Percentiles rank a stretch among this genome's conserved stretches.
phyloP scores from a whole-genome alignment of 139 green algal genomes.

The Coelastrella sp. region DNA sequence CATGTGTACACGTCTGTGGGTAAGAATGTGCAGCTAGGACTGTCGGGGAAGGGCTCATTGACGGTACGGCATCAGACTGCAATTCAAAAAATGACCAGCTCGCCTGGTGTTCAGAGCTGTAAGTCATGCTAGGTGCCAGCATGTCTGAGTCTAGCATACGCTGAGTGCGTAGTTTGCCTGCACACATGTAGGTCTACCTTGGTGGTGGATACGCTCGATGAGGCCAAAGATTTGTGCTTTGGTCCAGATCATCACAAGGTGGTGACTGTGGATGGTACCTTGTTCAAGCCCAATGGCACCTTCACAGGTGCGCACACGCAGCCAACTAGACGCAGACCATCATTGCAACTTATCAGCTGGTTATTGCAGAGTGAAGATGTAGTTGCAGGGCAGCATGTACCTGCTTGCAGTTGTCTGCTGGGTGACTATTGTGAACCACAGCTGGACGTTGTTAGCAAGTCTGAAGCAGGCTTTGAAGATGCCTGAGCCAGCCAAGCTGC shows the following conservation, averaged over 20 bases:
- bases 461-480: too few relatives aligned
- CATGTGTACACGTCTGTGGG: slow-evolving; percentile 81
- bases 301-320: slow-evolving; percentile 90
- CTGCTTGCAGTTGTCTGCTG: too few relatives aligned
- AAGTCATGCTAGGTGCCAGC: too few relatives aligned
- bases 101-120: background rate
- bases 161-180: too few relatives aligned
- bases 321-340: too few relatives aligned
- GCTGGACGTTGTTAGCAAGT: too few relatives aligned
- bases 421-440: too few relatives aligned
- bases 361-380: too few relatives aligned
- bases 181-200: slow-evolving; percentile 82
- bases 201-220: slow-evolving; percentile 88
- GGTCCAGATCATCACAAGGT: slow-evolving; percentile 69
- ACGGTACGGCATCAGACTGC: background rate
- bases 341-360: too few relatives aligned
- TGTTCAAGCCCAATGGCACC: slow-evolving; percentile 81
- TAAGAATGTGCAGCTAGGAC: slow-evolving; percentile 54
- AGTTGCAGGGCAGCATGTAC: too few relatives aligned
- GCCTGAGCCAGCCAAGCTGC: too few relatives aligned
- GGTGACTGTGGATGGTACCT: slow-evolving; percentile 88
- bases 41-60: background rate
- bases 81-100: background rate
- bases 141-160: too few relatives aligned
- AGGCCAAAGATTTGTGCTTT: slow-evolving; percentile 84